phyloP scores from a whole-genome alignment of 441 rosid genomes.

The Pelargonium citronellum region DNA sequence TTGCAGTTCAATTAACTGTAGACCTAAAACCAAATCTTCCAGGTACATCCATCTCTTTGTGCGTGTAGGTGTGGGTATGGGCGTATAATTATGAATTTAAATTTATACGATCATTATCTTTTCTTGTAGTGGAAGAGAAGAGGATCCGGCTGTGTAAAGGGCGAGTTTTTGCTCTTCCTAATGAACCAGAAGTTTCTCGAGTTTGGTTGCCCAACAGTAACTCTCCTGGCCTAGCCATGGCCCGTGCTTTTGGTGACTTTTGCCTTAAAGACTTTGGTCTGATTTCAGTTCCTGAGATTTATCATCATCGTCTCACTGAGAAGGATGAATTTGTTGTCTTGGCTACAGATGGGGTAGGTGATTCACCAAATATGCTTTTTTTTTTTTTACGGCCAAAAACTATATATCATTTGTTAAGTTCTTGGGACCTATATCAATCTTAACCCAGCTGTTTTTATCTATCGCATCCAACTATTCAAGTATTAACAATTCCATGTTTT shows the following conservation, averaged over 20 bases:
- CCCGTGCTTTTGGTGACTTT: constrained; percentile 8
- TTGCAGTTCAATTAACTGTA: constrained; percentile 4
- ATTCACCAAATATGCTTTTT: not conserved
- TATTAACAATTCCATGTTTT: not conserved
- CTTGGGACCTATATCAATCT: not conserved
- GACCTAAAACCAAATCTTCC: constrained; percentile 11
- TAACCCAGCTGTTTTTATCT: not conserved
- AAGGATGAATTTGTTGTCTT: constrained; percentile 1
- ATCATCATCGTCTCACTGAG: constrained; percentile 4
- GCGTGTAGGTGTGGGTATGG: not conserved
- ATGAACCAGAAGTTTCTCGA: constrained; percentile 9
- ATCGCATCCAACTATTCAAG: not conserved
- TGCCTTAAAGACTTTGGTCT: constrained; percentile 5
- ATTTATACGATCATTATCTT: not conserved
- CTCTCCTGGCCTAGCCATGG: constrained; percentile 10
- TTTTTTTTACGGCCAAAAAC: not conserved
- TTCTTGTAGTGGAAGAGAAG: constrained; percentile 2
- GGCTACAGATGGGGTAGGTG: constrained; percentile 13
- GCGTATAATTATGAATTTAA: not conserved
- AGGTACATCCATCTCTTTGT: not conserved
- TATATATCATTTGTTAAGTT: not conserved
- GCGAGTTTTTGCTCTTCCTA: constrained; percentile 4
- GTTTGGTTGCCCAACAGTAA: constrained; percentile 8
- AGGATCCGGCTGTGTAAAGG: constrained; percentile 6
- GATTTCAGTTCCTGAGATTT: constrained; percentile 5